A percentile compares a stretch with the other conserved stretches of the same genome.
phyloP scores from a whole-genome alignment of 495 filamentous ascomycete species.

The Talaromyces liani region DNA sequence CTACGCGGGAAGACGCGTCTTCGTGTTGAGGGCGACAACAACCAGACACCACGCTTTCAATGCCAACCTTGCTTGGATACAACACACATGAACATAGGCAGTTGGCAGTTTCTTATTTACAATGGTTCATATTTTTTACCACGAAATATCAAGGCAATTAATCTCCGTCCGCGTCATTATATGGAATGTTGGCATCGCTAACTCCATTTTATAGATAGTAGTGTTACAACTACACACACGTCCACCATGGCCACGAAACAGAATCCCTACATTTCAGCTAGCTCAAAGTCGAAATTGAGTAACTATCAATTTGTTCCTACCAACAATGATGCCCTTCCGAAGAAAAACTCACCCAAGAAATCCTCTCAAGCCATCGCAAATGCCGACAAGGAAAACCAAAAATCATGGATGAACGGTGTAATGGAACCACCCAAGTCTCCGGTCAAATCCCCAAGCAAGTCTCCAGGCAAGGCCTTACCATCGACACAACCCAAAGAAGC shows the following conservation, averaged over 20 bases:
- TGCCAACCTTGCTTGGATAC: neutral
- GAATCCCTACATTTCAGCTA: constrained; percentile 33
- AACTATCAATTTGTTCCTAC: constrained; percentile 43
- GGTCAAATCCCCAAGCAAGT: constrained; percentile 7
- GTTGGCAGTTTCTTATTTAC: neutral
- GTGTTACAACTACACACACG: constrained; percentile 16
- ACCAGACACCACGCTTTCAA: neutral
- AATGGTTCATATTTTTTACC: neutral
- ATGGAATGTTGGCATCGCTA: constrained; percentile 14
- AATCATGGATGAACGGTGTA: constrained; percentile 34
- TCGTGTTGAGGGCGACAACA: constrained; percentile 5
- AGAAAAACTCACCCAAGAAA: constrained; percentile 26
- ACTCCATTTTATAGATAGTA: constrained; percentile 2
- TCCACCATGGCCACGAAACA: constrained; percentile 12
- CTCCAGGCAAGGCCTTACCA: constrained; percentile 19
- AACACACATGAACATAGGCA: neutral
- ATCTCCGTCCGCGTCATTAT: neutral
- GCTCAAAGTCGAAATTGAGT: constrained; percentile 52
- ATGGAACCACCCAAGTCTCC: constrained; percentile 23
- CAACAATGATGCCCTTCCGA: constrained; percentile 17
- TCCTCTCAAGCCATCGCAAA: constrained; percentile 16
- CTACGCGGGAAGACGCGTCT: constrained; percentile 31
- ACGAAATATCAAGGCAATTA: neutral
- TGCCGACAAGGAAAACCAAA: constrained; percentile 33
- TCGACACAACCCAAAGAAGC: constrained; percentile 21